These are phyloP conservation scores for Bauhinia variegata DNA, from an alignment of 306 rosid genomes.

Conservation along the genomic window DNA sequence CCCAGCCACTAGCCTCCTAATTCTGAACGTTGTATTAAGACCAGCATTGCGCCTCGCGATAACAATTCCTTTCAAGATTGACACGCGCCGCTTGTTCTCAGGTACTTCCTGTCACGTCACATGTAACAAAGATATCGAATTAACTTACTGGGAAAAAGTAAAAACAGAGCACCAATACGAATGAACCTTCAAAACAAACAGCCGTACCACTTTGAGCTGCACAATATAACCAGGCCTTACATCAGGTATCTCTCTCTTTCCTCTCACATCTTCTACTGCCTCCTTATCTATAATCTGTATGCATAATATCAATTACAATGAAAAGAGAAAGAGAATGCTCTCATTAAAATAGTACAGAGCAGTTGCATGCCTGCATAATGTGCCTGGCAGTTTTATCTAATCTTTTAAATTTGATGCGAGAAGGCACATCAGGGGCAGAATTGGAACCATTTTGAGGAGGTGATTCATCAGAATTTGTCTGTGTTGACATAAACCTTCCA, in stretches of 20 bases:
- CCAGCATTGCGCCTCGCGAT: constrained; percentile 95
- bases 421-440: constrained; percentile 49
- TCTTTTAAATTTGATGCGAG: constrained; percentile 89
- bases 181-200: constrained; percentile 21
- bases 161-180: neutral
- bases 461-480: constrained; percentile 42
- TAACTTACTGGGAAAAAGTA: constrained; percentile 10
- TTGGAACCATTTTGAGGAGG: constrained; percentile 43
- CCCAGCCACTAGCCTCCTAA: constrained; percentile 90
- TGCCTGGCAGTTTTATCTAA: constrained; percentile 85
- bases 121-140: constrained; percentile 1
- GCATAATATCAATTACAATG: constrained; percentile 27
- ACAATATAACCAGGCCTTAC: constrained; percentile 89
- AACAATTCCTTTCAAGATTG: constrained; percentile 84
- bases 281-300: constrained; percentile 91
- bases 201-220: constrained; percentile 93
- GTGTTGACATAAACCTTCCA: constrained; percentile 56
- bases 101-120: constrained; percentile 78
- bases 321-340: constrained; percentile 16
- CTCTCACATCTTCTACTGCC: constrained; percentile 74
- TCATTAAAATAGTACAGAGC: constrained; percentile 3
- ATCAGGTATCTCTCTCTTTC: constrained; percentile 74
- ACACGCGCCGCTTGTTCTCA: constrained; percentile 90
- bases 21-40: constrained; percentile 74
- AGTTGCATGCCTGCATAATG: constrained; percentile 85